These are phyloP conservation scores for Chlorella vulgaris DNA, from an alignment of 139 green algal species.

Conservation along the genomic window DNA sequence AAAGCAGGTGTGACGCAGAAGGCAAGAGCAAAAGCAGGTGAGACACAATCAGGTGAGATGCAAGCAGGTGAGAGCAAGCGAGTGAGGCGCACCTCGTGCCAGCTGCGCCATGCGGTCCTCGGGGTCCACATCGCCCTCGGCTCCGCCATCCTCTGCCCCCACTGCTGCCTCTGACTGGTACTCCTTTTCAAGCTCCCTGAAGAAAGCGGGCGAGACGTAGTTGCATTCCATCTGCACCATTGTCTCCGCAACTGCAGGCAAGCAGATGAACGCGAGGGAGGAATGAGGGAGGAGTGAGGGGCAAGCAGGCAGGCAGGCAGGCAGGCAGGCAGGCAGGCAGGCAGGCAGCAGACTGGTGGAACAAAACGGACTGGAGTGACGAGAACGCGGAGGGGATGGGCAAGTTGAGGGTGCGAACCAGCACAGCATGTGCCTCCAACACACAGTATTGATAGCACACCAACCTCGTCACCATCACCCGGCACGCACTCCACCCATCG, in stretches of 20 bases:
- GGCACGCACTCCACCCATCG: too few relatives aligned
- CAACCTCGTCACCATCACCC: too few relatives aligned
- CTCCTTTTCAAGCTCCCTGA: constrained; percentile 69
- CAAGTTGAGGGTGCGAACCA: too few relatives aligned
- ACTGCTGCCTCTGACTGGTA: constrained; percentile 26
- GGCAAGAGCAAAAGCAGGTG: background rate
- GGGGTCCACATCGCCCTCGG: background rate
- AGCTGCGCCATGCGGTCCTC: constrained; percentile 31
- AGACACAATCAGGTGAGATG: background rate
- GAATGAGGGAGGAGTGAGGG: too few relatives aligned
- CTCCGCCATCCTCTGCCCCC: background rate
- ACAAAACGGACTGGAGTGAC: too few relatives aligned
- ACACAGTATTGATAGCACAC: too few relatives aligned
- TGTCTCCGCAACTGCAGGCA: constrained; percentile 71
- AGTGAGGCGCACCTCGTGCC: background rate
- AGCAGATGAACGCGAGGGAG: background rate
- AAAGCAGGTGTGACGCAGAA: background rate
- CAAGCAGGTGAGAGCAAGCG: background rate
- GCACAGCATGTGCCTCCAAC: too few relatives aligned
- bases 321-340: too few relatives aligned
- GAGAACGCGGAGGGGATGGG: too few relatives aligned
- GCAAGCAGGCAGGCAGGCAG: background rate
- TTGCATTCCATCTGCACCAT: constrained; percentile 90
- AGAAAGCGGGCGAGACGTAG: constrained; percentile 89
- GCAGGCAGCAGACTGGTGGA: too few relatives aligned